Base-by-base conservation (phyloP, 805 yeast species). In the Nakazawaea ernobii region DNA sequence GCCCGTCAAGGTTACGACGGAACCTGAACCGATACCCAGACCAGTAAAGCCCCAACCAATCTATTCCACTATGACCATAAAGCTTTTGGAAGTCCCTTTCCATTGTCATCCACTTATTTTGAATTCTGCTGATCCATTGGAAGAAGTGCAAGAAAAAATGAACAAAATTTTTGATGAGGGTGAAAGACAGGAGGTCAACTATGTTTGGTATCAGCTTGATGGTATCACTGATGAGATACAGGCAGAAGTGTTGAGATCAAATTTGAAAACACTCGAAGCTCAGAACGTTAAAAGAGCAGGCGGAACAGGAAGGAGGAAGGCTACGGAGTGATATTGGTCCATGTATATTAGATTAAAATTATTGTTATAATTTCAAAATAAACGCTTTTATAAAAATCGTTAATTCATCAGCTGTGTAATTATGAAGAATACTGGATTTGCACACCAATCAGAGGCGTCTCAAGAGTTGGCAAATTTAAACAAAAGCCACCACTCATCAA, bases 131-230 rank as follows among this genome's bases (percentile, higher is more conserved):
- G 69, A 75, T 33, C 75, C 80, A 2, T 56, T 70, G 13, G 79
- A 76, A 1, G 70, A 75, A 14, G 92, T 84, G 0, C 77, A 73
- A 42, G 63, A 66, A 14, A 65, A 72, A 15, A 89, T 92, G 96
- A 70, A 72, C 35, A 66, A 71, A 8, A 75, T 83, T 4, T 61
- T 89, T 47, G 67, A 69, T 13, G 67, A 64, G 15, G 96, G 96
- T 1, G 69, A 71, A 1, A 71, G 89, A 49, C 65, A 80, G 3
- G 67, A 83, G 6, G 77, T 77, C 32, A 79, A 79, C 55, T 77
- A 84, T 59, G 67, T 89, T 17, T 90, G 97, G 96, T 87, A 84
- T 57, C 88, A 86, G 55, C 71, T 92, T 9, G 94, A 86, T 61
- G 91, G 89, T 0, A 73, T 77, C 40, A 77, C 79, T 46, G 94